Evolutionary conservation across 2,329 filamentous ascomycete genomes (phyloP), one percentile per base, ranked within the genome.

Genomic region (Lasiodiplodia hormozganensis): DNA sequence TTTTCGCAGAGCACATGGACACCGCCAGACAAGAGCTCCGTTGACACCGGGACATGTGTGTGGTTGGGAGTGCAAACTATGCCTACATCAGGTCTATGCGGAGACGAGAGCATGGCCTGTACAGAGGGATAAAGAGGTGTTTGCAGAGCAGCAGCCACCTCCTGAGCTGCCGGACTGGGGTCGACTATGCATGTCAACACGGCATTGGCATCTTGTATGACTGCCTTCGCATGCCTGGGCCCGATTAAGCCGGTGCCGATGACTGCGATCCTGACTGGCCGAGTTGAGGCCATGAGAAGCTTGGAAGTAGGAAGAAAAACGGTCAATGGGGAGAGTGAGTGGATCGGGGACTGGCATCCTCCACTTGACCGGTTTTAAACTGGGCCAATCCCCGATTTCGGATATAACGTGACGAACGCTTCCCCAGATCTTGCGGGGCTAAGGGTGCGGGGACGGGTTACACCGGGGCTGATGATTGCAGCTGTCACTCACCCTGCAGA

Each of bases 61-160:
- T 85, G 81, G 71, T 88, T 89, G 2, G 87, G 87, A 0, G 87
- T 89, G 79, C 86, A 87, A 60, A 89, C 82, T 51, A 89, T 84
- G 25, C 86, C 86, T 43, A 83, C 86, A 60, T 86, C 82, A 12
- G 86, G 85, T n/a, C 77, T 79, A 53, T 76, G 52, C 0, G 25
- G 40, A 0, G 79, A 81, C 5, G 74, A 70, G 0, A 88, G 72
- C 70, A 88, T 80, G 0, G 78, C 76, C 2, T 79, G 62, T 2
- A 88, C 75, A 4, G 83, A 80, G 1, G 73, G 23, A 70, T 79
- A 85, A 67, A 81, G 75, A 7, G 74, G 76, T 11, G 82, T 82
- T 25, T 78, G 65, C 5, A 85, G 76, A 10, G 74, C 70, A 5
- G 74, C 62, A 4, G 84, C 83, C 3, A 78, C 73, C 21, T 69